Conservation (phyloP, 139 green algal genomes). For the Chlamydomonas sp. region DNA sequence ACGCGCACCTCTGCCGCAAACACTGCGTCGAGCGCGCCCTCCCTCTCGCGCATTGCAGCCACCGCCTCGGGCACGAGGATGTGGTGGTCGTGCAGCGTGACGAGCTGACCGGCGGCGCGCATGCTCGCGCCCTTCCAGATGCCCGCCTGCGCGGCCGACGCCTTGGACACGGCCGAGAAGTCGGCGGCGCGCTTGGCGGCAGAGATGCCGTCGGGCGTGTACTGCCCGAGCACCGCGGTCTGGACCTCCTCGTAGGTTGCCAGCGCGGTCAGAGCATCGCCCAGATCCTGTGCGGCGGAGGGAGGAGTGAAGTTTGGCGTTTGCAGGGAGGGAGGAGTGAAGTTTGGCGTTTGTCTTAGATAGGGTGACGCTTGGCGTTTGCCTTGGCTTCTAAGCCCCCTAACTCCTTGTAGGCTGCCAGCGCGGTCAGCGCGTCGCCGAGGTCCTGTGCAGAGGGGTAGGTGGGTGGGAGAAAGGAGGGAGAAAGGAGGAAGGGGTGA, state of each 20-base stretch:
- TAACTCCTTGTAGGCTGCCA: too few species aligned
- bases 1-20: slow-evolving; percentile 29
- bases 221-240: slow-evolving; percentile 22
- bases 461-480: too few species aligned
- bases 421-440: too few species aligned
- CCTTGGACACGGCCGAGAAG: slow-evolving; percentile 15
- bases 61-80: slow-evolving; percentile 45
- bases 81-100: slow-evolving; percentile 39
- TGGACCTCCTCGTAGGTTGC: slow-evolving; percentile 31
- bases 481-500: too few species aligned
- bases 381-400: too few species aligned
- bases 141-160: slow-evolving; percentile 16
- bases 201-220: slow-evolving; percentile 22
- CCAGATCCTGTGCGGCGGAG: slow-evolving; percentile 10
- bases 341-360: neutral
- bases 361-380: neutral
- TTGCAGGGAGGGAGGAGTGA: neutral
- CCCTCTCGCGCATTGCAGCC: slow-evolving; percentile 35
- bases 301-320: too few species aligned
- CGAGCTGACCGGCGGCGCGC: slow-evolving; percentile 27
- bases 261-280: slow-evolving; percentile 25
- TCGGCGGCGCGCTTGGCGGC: slow-evolving; percentile 20
- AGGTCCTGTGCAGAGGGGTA: neutral
- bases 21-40: slow-evolving; percentile 27
- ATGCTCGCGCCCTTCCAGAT: slow-evolving; percentile 28